A percentile compares a stretch with the other conserved stretches of the same genome.
These are phyloP conservation scores for Amphibolis antarctica DNA, from an alignment of 106 monocot species.

Conservation along the genomic window DNA sequence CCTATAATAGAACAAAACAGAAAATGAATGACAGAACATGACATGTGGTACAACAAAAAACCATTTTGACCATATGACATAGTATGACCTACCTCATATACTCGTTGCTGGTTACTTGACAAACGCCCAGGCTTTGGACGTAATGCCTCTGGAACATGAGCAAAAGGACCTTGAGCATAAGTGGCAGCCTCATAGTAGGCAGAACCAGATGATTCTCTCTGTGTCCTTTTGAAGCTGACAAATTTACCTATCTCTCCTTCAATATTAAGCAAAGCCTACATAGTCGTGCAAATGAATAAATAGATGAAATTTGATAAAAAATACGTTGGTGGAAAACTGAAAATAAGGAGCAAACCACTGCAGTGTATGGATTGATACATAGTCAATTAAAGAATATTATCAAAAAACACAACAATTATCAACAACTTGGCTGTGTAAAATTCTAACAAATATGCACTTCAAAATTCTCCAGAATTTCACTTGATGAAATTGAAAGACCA, in stretches of 20 bases:
- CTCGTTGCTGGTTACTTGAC: conserved; percentile 55
- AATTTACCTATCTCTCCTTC: conserved; percentile 58
- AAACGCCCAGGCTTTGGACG: conserved; percentile 84
- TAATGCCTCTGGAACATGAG: conserved; percentile 79
- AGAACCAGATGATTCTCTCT: conserved; percentile 62
- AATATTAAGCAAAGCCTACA: conserved; percentile 71
- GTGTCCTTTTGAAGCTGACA: conserved; percentile 55
- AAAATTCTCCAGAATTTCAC: too few species aligned
- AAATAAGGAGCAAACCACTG: too few species aligned
- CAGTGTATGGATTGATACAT: too few species aligned
- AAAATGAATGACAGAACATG: neutral
- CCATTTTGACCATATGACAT: neutral
- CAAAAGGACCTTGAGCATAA: conserved; percentile 64
- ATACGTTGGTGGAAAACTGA: too few species aligned
- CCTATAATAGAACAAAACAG: conserved; percentile 33
- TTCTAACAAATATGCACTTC: too few species aligned
- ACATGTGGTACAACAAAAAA: neutral
- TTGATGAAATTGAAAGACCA: too few species aligned
- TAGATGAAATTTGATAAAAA: neutral
- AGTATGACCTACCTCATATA: conserved; percentile 56
- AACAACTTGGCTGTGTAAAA: too few species aligned
- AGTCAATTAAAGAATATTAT: too few species aligned
- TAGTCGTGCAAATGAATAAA: neutral
- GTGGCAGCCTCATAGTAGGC: conserved; percentile 68
- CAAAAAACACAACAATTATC: too few species aligned